A percentile compares a stretch with the other conserved stretches of the same genome.
phyloP scores from a whole-genome alignment of 495 filamentous ascomycete genomes.

The Podospora didyma region DNA sequence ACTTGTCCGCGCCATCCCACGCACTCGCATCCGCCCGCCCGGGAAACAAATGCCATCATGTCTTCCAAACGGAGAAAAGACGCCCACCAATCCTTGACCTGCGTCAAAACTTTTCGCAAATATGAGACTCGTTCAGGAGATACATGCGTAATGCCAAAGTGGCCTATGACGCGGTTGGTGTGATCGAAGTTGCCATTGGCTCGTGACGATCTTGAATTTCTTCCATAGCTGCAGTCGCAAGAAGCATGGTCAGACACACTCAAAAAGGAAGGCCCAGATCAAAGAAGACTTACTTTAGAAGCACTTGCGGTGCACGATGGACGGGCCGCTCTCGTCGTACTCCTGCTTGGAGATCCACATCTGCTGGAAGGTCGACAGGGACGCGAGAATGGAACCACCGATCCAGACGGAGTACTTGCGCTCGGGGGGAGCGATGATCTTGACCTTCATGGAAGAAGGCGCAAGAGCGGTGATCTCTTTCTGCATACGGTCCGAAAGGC shows the following conservation, averaged over 20 bases:
- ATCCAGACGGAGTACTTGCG: constrained; percentile 99
- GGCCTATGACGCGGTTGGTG: constrained; percentile 32
- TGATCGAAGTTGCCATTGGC: constrained; percentile 27
- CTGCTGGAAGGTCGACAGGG: constrained; percentile 99
- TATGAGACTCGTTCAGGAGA: constrained; percentile 42
- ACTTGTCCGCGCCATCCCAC: constrained; percentile 41
- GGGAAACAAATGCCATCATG: constrained; percentile 40
- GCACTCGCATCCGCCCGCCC: constrained; percentile 31
- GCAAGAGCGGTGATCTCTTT: constrained; percentile 99
- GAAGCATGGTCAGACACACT: background rate
- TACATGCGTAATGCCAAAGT: constrained; percentile 38
- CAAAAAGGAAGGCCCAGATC: background rate
- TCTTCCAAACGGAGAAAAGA: constrained; percentile 40
- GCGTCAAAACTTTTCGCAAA: constrained; percentile 47
- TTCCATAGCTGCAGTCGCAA: constrained; percentile 13
- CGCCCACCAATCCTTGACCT: constrained; percentile 43
- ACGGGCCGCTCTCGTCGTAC: constrained; percentile 99
- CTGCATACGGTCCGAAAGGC: constrained; percentile 99
- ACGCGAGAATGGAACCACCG: constrained; percentile 99
- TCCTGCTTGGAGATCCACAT: constrained; percentile 99
- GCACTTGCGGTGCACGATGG: constrained; percentile 99
- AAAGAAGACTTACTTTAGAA: constrained; percentile 69
- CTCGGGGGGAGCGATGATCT: constrained; percentile 97
- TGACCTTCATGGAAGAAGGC: constrained; percentile 98
- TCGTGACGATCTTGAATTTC: constrained; percentile 27